Base-by-base conservation (phyloP, 2,329 filamentous ascomycete species). In the Xylariaceae sp. region DNA sequence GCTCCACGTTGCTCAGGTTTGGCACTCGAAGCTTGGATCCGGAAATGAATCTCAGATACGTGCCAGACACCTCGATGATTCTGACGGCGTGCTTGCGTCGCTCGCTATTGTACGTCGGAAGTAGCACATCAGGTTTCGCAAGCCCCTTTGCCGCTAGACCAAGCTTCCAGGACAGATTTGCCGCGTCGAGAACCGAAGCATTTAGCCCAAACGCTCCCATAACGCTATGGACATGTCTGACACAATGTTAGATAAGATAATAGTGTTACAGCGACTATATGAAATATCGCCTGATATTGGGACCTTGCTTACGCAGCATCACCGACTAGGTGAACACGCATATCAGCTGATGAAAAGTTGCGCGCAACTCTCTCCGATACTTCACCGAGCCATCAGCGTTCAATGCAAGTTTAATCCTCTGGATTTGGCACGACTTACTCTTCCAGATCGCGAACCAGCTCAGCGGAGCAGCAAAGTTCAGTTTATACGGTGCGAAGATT, bases 151-250 rank as follows among this genome's bases (percentile, higher is more conserved):
- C 58, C 9, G 53, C 61, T 24, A 74, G 57, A 12, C 70, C 72
- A 12, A 75, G 51, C 53, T 75, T 75, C 73, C 73, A 75, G 3
- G 62, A 62, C 1, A 75, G 66, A 36, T 75, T 75, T 4, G 68
- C 62, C 6, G 70, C 68, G 49, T 75, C 73, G 7, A 68, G 51
- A 44, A 75, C 72, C n/a, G 72, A 73, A 1, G 71, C 63, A 51
- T 75, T 75, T 1, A 74, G 67, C 8, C 73, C 73, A 44, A 74
- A 74, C 1, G 72, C 73, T 1, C 72, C 73, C 58, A 75, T 66
- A 12, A 73, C 69, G 8, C 66, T 70, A 53, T 75, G 73, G 8
- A 74, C 67, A 46, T 73, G 70, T 2, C 70, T 71, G 17, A n/a
- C 17, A 34, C 17, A 12, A 14, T n/a, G n/a, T n/a, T n/a, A n/a